Conservation (phyloP, 257 asterid genomes). For the Capsicum chinense region DNA sequence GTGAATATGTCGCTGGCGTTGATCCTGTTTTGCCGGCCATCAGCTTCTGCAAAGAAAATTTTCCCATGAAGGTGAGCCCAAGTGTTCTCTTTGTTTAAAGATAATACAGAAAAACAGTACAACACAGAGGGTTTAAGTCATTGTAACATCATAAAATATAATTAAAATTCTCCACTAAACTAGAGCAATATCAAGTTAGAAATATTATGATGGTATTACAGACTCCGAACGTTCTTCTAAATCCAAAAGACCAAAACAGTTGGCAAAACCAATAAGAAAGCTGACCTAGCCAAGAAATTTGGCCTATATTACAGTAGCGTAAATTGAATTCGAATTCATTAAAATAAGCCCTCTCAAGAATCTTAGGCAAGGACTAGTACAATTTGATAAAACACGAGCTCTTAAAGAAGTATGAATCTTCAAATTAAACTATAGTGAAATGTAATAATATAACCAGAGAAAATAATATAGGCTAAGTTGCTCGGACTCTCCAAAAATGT, state of each 20-base stretch:
- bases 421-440: no score
- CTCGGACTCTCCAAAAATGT: no score
- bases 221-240: background rate
- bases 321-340: background rate
- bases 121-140: background rate
- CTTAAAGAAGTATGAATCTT: no score
- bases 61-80: background rate
- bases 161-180: background rate
- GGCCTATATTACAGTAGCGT: background rate
- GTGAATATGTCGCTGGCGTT: constrained; percentile 73
- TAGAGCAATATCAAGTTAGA: background rate
- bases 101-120: background rate
- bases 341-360: background rate
- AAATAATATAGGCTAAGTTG: no score
- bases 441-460: no score
- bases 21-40: constrained; percentile 63
- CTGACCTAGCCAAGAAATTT: background rate
- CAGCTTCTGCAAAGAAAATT: background rate
- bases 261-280: background rate
- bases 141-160: background rate
- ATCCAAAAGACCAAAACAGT: background rate
- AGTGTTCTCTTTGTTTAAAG: background rate
- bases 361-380: background rate
- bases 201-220: constrained; percentile 1
- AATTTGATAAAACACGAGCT: background rate